phyloP scores from a whole-genome alignment of 2,329 filamentous ascomycete species.

The Penicillium concentricum region DNA sequence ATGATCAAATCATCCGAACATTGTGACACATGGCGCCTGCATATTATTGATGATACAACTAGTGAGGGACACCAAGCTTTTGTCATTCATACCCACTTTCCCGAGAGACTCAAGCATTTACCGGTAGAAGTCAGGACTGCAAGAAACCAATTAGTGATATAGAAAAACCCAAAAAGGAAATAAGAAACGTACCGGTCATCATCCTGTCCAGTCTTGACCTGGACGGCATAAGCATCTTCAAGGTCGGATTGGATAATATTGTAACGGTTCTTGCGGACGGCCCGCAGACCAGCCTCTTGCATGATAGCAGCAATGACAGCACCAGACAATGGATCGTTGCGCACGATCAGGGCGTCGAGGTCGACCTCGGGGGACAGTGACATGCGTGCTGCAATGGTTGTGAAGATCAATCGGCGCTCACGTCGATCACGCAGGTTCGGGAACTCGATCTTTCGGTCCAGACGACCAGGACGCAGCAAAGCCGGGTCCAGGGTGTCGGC shows the following conservation, averaged over 20 bases:
- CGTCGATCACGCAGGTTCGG: slow-evolving; percentile 90
- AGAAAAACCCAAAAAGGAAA: not conserved
- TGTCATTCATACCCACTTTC: slow-evolving; percentile 17
- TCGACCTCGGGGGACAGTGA: slow-evolving; percentile 95
- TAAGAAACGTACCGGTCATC: slow-evolving; percentile 55
- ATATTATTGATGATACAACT: slow-evolving; percentile 33
- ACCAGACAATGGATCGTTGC: slow-evolving; percentile 92
- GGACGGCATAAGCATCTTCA: slow-evolving; percentile 94
- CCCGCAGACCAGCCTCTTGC: slow-evolving; percentile 94
- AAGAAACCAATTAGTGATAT: slow-evolving; percentile 48
- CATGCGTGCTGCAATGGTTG: slow-evolving; percentile 97
- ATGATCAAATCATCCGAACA: slow-evolving; percentile 1
- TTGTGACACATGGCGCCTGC: slow-evolving; percentile 10
- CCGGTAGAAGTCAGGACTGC: slow-evolving; percentile 91
- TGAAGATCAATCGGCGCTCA: slow-evolving; percentile 94
- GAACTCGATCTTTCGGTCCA: slow-evolving; percentile 98
- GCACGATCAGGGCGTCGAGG: slow-evolving; percentile 90
- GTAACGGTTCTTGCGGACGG: slow-evolving; percentile 96
- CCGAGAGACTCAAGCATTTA: slow-evolving; percentile 22
- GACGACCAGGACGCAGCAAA: slow-evolving; percentile 85
- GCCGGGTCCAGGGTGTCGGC: slow-evolving; percentile 96
- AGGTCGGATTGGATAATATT: slow-evolving; percentile 98
- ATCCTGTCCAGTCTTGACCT: slow-evolving; percentile 82
- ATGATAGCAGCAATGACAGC: slow-evolving; percentile 98
- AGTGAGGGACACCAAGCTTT: slow-evolving; percentile 21